Conservation (phyloP, 306 rosid genomes). For the Mimosa bimucronata region DNA sequence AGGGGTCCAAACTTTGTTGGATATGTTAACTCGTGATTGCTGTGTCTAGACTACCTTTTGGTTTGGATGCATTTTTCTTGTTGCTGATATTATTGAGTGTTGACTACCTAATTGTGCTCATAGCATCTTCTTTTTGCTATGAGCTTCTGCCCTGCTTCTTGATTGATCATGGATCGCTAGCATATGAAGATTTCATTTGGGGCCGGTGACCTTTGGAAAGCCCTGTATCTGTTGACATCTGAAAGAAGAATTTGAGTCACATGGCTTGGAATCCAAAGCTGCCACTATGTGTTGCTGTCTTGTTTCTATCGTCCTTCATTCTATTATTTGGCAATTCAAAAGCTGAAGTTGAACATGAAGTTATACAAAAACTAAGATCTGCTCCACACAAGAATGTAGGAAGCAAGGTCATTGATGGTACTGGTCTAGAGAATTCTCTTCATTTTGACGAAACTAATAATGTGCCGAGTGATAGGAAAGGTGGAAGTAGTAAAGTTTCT, state of each 20-base stretch:
- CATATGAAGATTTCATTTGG: constrained; percentile 46
- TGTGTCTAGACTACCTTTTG: constrained; percentile 38
- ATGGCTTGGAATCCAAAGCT: constrained; percentile 53
- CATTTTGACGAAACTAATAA: constrained; percentile 47
- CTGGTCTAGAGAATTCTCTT: constrained; percentile 64
- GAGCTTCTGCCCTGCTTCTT: constrained; percentile 18
- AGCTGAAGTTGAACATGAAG: constrained; percentile 59
- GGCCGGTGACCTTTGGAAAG: constrained; percentile 40
- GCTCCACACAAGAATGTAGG: constrained; percentile 79
- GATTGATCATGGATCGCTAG: constrained; percentile 39
- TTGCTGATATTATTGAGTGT: neutral
- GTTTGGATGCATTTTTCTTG: constrained; percentile 24
- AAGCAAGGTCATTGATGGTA: constrained; percentile 78
- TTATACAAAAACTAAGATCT: constrained; percentile 53
- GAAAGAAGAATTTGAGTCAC: constrained; percentile 34
- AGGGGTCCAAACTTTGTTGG: constrained; percentile 31
- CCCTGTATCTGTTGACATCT: constrained; percentile 27
- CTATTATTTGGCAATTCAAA: constrained; percentile 48
- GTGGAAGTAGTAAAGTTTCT: constrained; percentile 70
- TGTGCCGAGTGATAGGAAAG: constrained; percentile 60
- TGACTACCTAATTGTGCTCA: constrained; percentile 24
- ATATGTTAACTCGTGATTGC: constrained; percentile 30
- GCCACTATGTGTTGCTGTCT: constrained; percentile 35
- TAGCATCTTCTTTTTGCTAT: constrained; percentile 23
- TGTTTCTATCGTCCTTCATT: constrained; percentile 47